phyloP scores from a whole-genome alignment of 768 basidiomycete genomes.

The Collybiopsis confluens region DNA sequence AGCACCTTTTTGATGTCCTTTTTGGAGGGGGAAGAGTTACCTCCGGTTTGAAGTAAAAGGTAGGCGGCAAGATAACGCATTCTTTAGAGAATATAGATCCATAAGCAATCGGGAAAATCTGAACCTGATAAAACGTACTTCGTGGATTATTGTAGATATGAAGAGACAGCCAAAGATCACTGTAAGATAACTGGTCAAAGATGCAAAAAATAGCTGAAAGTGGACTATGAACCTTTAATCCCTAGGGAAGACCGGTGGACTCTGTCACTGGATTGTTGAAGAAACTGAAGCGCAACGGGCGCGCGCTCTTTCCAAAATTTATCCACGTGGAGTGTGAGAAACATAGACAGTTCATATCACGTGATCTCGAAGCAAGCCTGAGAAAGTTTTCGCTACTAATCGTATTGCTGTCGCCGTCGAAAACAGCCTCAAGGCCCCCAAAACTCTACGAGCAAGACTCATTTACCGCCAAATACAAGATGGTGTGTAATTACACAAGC shows the following conservation, averaged over 20 bases:
- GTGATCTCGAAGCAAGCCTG: neutral
- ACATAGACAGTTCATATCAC: neutral
- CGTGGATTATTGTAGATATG: conserved; percentile 36
- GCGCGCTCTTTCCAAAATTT: no score
- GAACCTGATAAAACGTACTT: conserved; percentile 35
- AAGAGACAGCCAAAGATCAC: conserved; percentile 89
- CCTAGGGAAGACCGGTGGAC: conserved; percentile 91
- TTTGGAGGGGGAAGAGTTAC: conserved; percentile 83
- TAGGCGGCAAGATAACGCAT: conserved; percentile 96
- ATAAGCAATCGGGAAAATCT: no score
- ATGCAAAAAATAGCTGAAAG: no score
- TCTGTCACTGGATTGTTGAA: conserved; percentile 56
- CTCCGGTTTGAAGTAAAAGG: conserved; percentile 93
- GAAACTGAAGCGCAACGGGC: neutral
- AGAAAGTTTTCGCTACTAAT: neutral
- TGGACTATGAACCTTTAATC: conserved; percentile 87
- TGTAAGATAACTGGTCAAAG: no score
- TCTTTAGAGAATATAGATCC: conserved; percentile 16
- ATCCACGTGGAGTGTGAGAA: neutral
- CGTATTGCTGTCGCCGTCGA: neutral
- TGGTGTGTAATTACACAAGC: conserved; percentile 16
- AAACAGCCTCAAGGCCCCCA: neutral
- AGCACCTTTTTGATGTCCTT: conserved; percentile 88
- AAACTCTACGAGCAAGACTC: conserved; percentile 5
- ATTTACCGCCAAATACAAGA: conserved; percentile 15